phyloP scores from a whole-genome alignment of 345 rosid genomes.

The Camelina neglecta region DNA sequence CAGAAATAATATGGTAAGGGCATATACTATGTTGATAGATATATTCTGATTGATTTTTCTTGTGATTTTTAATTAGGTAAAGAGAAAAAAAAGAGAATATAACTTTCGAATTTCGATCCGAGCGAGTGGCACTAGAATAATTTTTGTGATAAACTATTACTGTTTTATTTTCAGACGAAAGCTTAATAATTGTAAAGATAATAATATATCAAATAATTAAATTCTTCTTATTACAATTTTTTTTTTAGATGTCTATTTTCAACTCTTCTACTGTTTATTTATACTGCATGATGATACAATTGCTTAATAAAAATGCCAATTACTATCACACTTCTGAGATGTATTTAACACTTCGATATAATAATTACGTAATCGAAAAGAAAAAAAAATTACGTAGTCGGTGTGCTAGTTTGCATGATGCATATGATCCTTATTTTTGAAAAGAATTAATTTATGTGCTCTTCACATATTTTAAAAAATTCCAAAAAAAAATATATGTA shows the following conservation, averaged over 20 bases:
- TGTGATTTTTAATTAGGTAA: constrained; percentile 31
- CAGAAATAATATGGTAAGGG: constrained; percentile 28
- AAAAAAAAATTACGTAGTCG: no score
- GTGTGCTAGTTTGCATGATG: constrained; percentile 1
- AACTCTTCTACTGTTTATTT: not conserved
- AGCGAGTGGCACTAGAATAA: constrained; percentile 45
- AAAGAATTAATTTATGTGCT: constrained; percentile 9
- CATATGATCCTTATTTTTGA: not conserved
- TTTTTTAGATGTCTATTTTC: not conserved
- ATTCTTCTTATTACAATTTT: no score
- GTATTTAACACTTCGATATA: not conserved
- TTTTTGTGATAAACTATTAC: constrained; percentile 14
- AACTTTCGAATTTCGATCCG: constrained; percentile 41
- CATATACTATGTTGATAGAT: constrained; percentile 39
- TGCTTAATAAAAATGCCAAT: not conserved
- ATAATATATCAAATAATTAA: not conserved
- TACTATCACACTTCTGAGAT: not conserved
- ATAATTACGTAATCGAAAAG: no score
- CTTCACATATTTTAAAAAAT: not conserved
- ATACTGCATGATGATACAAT: not conserved
- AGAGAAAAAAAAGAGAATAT: constrained; percentile 40
- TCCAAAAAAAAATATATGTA: not conserved
- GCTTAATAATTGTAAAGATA: not conserved
- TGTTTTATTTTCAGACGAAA: constrained; percentile 8
- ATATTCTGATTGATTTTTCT: constrained; percentile 33